Evolutionary conservation across 345 rosid species (phyloP).

Genomic region (Salix koriyanagi): DNA sequence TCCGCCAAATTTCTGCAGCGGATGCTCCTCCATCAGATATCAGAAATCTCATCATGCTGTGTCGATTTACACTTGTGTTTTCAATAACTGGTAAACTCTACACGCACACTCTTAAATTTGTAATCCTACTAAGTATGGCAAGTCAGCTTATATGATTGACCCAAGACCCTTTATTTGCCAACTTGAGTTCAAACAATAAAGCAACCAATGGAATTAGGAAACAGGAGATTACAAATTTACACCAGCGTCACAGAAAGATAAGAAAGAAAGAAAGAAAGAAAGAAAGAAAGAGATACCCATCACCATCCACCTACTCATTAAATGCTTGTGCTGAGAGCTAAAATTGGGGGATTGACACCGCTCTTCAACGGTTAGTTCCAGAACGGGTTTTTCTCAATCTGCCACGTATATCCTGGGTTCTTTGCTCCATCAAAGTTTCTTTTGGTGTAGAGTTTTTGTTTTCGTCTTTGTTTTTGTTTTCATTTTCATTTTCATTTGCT

Average conservation of each 20-base stretch:
- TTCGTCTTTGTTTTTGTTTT: conserved; percentile 14
- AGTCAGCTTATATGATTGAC: not conserved
- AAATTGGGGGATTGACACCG: conserved; percentile 7
- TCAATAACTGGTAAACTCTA: too few species aligned
- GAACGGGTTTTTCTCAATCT: conserved; percentile 54
- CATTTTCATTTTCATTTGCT: conserved; percentile 23
- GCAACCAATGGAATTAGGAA: conserved; percentile 45
- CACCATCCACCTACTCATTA: conserved; percentile 30
- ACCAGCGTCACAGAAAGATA: conserved; percentile 24
- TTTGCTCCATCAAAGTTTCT: conserved; percentile 56
- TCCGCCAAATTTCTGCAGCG: not conserved
- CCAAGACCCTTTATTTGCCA: conserved; percentile 16
- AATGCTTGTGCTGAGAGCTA: conserved; percentile 24
- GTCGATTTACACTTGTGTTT: not conserved
- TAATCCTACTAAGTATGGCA: too few species aligned
- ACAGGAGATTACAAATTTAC: conserved; percentile 36
- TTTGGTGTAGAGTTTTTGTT: conserved; percentile 39
- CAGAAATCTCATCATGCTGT: not conserved
- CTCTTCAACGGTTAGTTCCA: conserved; percentile 22
- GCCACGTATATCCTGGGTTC: conserved; percentile 33
- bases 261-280: conserved; percentile 20
- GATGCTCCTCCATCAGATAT: not conserved
- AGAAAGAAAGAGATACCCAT: conserved; percentile 21
- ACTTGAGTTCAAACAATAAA: conserved; percentile 26
- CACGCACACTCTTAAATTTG: too few species aligned